These are phyloP conservation scores for Monosporascus sp. DNA, from an alignment of 2,329 filamentous ascomycete genomes.

Conservation along the genomic window DNA sequence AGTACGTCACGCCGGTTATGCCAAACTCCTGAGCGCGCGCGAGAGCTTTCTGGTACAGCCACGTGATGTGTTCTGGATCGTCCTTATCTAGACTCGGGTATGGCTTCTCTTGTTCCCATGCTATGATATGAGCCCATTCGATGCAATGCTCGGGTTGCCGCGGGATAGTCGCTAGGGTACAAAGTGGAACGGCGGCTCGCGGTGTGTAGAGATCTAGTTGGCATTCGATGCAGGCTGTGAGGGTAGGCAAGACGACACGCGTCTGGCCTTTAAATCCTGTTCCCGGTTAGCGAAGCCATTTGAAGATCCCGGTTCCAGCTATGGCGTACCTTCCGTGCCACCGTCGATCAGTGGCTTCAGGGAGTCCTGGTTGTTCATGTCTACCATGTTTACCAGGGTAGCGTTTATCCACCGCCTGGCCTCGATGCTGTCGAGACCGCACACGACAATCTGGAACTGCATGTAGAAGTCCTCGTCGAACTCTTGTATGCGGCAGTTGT, in stretches of 20 bases:
- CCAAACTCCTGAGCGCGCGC: conserved; percentile 79
- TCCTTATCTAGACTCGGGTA: conserved; percentile 89
- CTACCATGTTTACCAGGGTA: conserved; percentile 84
- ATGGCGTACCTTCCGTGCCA: conserved; percentile 71
- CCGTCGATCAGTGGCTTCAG: conserved; percentile 94
- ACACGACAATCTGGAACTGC: conserved; percentile 91
- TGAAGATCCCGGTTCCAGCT: conserved; percentile 1
- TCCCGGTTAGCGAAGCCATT: conserved; percentile 8
- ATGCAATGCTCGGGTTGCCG: conserved; percentile 97
- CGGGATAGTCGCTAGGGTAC: conserved; percentile 92
- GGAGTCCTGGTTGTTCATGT: conserved; percentile 73
- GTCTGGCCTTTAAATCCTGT: conserved; percentile 92
- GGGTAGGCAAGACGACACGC: conserved; percentile 82
- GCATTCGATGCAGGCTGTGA: conserved; percentile 96
- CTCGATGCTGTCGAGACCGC: conserved; percentile 94
- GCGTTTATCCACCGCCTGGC: conserved; percentile 98
- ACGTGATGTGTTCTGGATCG: conserved; percentile 94
- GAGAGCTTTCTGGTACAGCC: conserved; percentile 85
- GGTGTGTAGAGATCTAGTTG: conserved; percentile 98
- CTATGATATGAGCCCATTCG: conserved; percentile 98
- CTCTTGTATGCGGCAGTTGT: conserved; percentile 94
- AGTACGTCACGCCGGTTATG: conserved; percentile 89
- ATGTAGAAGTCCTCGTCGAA: conserved; percentile 95
- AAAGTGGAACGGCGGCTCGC: conserved; percentile 92
- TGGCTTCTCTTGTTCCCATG: conserved; percentile 83